phyloP scores from a whole-genome alignment of 495 filamentous ascomycete species.

The Penicillium lividum region DNA sequence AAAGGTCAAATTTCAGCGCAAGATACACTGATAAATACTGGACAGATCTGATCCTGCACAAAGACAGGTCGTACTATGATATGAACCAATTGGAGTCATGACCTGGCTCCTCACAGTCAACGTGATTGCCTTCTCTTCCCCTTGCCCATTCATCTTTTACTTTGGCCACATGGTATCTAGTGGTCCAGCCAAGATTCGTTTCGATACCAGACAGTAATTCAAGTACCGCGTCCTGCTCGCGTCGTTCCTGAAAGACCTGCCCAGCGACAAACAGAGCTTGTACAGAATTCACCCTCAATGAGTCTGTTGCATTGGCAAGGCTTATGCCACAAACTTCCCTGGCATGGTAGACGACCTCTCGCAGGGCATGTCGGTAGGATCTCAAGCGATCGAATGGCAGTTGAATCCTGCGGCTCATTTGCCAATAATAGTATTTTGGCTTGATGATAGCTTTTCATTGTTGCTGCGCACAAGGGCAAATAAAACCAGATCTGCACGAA shows the following conservation, averaged over 20 bases:
- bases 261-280: slow-evolving; percentile 30
- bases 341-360: slow-evolving; percentile 18
- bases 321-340: slow-evolving; percentile 27
- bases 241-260: slow-evolving; percentile 21
- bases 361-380: slow-evolving; percentile 19
- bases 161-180: slow-evolving; percentile 22
- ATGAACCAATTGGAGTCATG: slow-evolving; percentile 4
- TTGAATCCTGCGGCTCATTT: slow-evolving; percentile 30
- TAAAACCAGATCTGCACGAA: slow-evolving; percentile 27
- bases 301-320: slow-evolving; percentile 21
- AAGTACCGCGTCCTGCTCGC: slow-evolving; percentile 24
- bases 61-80: not conserved
- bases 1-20: too few relatives aligned
- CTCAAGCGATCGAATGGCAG: slow-evolving; percentile 26
- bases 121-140: slow-evolving; percentile 10
- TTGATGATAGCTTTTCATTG: slow-evolving; percentile 28
- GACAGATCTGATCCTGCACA: too few relatives aligned
- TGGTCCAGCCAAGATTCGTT: slow-evolving; percentile 25
- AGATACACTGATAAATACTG: too few relatives aligned
- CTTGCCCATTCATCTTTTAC: slow-evolving; percentile 55
- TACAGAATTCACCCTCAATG: slow-evolving; percentile 22
- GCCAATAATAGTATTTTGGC: slow-evolving; percentile 20
- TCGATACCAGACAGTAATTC: slow-evolving; percentile 24
- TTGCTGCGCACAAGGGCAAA: slow-evolving; percentile 26
- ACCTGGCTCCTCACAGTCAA: slow-evolving; percentile 12